Percentiles rank a stretch among this genome's conserved stretches.
Evolutionary conservation across 768 basidiomycete genomes (phyloP).

Genomic region (Naematelia encephala): DNA sequence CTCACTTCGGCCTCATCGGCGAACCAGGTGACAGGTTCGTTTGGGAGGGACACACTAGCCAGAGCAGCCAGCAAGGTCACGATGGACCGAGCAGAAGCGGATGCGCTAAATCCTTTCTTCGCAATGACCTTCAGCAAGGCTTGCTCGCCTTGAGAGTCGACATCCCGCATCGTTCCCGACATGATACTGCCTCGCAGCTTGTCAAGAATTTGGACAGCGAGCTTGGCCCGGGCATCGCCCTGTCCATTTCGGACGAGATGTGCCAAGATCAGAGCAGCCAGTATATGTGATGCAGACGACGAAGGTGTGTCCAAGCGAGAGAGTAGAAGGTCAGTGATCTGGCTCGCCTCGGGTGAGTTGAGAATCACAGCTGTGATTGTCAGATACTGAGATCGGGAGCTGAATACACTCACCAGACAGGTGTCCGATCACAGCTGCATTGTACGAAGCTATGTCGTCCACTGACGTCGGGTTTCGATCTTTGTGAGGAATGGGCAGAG

Average conservation of each 20-base stretch:
- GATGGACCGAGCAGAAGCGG: conserved; percentile 6
- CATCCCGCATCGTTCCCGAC: conserved; percentile 1
- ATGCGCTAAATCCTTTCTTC: neutral
- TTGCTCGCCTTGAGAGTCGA: neutral
- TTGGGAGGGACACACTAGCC: conserved; percentile 21
- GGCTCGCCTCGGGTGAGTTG: neutral
- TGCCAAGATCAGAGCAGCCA: conserved; percentile 65
- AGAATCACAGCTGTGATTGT: neutral
- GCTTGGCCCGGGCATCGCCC: conserved; percentile 61
- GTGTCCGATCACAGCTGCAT: conserved; percentile 11
- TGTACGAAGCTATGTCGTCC: neutral
- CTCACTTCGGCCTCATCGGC: conserved; percentile 5
- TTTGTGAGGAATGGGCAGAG: conserved; percentile 54
- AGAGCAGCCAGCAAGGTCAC: conserved; percentile 31
- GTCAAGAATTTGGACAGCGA: conserved; percentile 53
- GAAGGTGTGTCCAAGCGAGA: conserved; percentile 56
- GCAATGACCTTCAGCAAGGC: neutral
- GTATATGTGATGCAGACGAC: conserved; percentile 57
- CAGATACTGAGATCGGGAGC: neutral
- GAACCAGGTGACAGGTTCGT: conserved; percentile 19
- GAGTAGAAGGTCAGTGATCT: conserved; percentile 52
- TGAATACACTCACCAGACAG: conserved; percentile 49
- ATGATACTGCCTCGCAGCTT: neutral
- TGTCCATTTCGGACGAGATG: conserved; percentile 60
- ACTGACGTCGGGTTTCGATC: conserved; percentile 20